Conservation (phyloP, 1,284 basidiomycete species). For the Coniferiporia sulphurascens region DNA sequence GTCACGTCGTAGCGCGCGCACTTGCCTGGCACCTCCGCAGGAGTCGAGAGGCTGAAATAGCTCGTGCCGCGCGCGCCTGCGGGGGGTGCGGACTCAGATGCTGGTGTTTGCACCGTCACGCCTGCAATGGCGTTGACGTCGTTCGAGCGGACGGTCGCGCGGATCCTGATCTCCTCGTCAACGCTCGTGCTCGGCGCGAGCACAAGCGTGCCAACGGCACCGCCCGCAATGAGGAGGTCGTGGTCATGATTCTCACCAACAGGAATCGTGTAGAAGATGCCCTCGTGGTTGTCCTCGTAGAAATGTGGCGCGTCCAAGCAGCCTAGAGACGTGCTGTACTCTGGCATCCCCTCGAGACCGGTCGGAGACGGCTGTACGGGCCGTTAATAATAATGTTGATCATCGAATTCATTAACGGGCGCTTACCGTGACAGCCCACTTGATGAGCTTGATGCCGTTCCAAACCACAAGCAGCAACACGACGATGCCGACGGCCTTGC, state of each 20-base stretch:
- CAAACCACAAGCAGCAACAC: constrained; percentile 37
- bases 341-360: constrained; percentile 50
- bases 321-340: constrained; percentile 47
- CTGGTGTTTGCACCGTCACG: constrained; percentile 27
- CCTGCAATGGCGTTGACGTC: constrained; percentile 35
- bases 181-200: constrained; percentile 36
- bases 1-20: constrained; percentile 55
- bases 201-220: constrained; percentile 46
- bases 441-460: constrained; percentile 39
- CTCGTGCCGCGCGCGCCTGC: constrained; percentile 32
- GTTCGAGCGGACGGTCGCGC: constrained; percentile 42
- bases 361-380: constrained; percentile 38
- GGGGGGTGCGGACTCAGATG: constrained; percentile 29
- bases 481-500: constrained; percentile 52
- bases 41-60: constrained; percentile 34
- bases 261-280: constrained; percentile 33
- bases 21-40: constrained; percentile 24
- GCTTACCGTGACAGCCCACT: constrained; percentile 46
- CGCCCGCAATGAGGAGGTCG: constrained; percentile 42
- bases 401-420: neutral
- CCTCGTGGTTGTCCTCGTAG: constrained; percentile 36
- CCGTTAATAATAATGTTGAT: neutral
- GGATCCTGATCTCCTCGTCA: constrained; percentile 40
- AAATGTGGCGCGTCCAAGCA: constrained; percentile 38
- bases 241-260: constrained; percentile 37